Percentiles rank a stretch among this genome's conserved stretches.
Evolutionary conservation across 2,329 filamentous ascomycete species (phyloP).

Genomic region (Arthroderma sp.): DNA sequence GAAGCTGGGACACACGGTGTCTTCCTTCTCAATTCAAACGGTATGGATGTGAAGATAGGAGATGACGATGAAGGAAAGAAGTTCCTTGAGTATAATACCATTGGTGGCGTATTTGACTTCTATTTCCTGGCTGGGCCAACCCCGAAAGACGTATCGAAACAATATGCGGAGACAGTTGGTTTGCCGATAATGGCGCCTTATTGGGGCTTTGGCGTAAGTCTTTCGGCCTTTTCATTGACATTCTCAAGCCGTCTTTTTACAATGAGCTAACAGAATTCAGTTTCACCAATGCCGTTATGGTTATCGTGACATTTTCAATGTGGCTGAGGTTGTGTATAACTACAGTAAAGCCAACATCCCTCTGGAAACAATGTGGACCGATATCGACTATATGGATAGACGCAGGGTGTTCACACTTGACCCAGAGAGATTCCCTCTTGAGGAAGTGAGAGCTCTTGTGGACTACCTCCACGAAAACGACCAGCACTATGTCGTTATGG

Average conservation of each 20-base stretch:
- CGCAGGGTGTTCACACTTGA: conserved; percentile 25
- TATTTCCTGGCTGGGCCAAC: conserved; percentile 47
- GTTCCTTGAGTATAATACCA: conserved; percentile 60
- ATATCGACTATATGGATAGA: conserved; percentile 20
- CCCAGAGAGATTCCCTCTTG: conserved; percentile 42
- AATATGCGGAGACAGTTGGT: conserved; percentile 42
- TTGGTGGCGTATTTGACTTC: conserved; percentile 59
- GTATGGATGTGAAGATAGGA: conserved; percentile 54
- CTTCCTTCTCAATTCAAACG: conserved; percentile 53
- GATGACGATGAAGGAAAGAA: conserved; percentile 39
- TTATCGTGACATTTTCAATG: conserved; percentile 33
- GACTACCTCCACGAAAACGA: conserved; percentile 47
- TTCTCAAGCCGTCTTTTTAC: neutral
- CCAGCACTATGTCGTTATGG: conserved; percentile 58
- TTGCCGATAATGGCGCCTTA: conserved; percentile 46
- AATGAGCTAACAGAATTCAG: conserved; percentile 4
- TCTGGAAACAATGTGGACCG: conserved; percentile 23
- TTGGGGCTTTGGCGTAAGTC: conserved; percentile 42
- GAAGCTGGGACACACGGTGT: conserved; percentile 45
- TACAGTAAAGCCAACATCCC: conserved; percentile 21
- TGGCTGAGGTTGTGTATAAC: conserved; percentile 23
- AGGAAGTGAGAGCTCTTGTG: conserved; percentile 49
- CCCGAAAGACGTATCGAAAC: conserved; percentile 40
- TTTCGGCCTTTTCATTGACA: neutral
- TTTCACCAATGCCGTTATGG: conserved; percentile 48